Evolutionary conservation across 2,329 filamentous ascomycete species (phyloP).

Genomic region (Trichophyton equinum): DNA sequence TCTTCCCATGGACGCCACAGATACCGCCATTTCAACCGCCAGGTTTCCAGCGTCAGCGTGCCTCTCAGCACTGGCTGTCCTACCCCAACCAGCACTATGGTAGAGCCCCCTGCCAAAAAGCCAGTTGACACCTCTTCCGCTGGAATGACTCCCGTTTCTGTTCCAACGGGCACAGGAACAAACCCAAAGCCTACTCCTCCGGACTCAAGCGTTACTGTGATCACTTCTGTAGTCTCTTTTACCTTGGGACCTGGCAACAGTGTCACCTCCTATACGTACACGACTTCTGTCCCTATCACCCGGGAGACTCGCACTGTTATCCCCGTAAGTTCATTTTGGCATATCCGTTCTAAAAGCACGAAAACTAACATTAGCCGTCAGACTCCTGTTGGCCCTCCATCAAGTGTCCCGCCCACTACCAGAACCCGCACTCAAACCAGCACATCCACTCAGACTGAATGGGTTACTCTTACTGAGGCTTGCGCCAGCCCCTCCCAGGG

Average conservation of each 20-base stretch:
- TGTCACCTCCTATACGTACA: constrained; percentile 27
- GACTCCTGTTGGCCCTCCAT: neutral
- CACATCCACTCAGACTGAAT: constrained; percentile 22
- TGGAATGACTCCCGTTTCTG: neutral
- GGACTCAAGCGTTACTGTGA: constrained; percentile 15
- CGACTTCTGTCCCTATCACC: constrained; percentile 14
- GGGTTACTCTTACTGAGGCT: constrained; percentile 13
- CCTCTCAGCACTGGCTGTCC: neutral
- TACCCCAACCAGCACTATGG: neutral
- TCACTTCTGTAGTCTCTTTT: constrained; percentile 24
- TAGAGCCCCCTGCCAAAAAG: neutral
- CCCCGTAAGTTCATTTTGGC: neutral
- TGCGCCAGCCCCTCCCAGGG: constrained; percentile 14
- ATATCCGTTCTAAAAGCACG: neutral
- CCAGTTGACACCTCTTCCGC: neutral
- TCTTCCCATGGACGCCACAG: constrained; percentile 16
- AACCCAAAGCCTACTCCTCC: neutral
- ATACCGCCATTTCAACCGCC: constrained; percentile 6
- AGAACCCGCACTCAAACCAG: constrained; percentile 20
- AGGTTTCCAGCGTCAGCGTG: neutral
- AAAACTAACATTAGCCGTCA: neutral
- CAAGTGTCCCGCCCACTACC: neutral
- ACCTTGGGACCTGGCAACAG: constrained; percentile 23
- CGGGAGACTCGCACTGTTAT: neutral
- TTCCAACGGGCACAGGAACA: constrained; percentile 4